Conservation (phyloP, 345 rosid species). For the Salix viminalis region DNA sequence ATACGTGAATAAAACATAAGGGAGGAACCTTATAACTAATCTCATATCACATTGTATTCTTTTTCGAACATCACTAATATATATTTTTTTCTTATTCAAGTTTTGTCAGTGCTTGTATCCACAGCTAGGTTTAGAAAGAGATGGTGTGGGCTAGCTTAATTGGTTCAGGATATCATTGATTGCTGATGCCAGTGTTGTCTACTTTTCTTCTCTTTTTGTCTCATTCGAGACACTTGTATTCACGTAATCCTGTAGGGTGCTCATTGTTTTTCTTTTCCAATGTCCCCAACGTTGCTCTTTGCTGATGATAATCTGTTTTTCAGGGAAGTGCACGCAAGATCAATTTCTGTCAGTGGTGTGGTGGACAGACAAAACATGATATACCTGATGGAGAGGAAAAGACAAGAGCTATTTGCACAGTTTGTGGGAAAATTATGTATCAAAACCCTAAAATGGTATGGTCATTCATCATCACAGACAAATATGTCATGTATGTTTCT, state of each 20-base stretch:
- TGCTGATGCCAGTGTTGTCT: background rate
- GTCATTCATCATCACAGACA: background rate
- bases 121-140: background rate
- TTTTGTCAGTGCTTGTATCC: too few species aligned
- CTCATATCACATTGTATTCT: background rate
- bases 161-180: background rate
- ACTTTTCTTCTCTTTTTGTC: background rate
- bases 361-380: conserved; percentile 85
- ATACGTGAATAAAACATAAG: background rate
- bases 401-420: conserved; percentile 75
- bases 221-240: background rate
- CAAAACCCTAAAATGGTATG: conserved; percentile 97
- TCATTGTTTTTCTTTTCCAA: background rate
- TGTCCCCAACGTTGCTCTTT: background rate
- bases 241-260: background rate
- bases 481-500: background rate
- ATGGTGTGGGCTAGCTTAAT: conserved; percentile 2
- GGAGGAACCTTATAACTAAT: background rate
- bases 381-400: conserved; percentile 92
- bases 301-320: background rate
- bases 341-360: conserved; percentile 96
- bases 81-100: background rate
- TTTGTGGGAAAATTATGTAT: conserved; percentile 71
- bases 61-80: background rate
- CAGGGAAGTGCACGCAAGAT: conserved; percentile 65